Evolutionary conservation across 192 early-diverging fungal species (phyloP).

Genomic region (Entomortierella chlamydospora): DNA sequence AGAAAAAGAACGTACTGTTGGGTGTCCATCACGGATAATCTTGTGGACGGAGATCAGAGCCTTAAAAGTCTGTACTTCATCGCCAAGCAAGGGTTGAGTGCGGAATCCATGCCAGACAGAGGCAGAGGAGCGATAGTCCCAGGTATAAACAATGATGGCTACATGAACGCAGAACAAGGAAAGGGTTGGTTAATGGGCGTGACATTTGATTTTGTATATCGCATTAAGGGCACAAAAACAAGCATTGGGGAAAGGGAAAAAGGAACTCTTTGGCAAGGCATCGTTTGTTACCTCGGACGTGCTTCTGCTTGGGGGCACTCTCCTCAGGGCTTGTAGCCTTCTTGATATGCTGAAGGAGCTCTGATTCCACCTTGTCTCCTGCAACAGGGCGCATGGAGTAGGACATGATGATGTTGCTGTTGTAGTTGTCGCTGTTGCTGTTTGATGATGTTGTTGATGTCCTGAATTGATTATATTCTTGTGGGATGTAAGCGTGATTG

Average conservation of each 20-base stretch:
- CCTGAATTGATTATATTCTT: too few relatives aligned
- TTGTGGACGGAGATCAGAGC: conserved; percentile 95
- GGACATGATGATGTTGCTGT: too few relatives aligned
- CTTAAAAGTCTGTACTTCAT: conserved; percentile 98
- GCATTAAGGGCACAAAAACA: background rate
- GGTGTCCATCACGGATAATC: conserved; percentile 93
- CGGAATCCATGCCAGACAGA: conserved; percentile 89
- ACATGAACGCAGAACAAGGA: conserved; percentile 1
- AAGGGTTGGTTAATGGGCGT: background rate
- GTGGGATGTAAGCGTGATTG: too few relatives aligned
- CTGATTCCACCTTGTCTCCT: conserved; percentile 83
- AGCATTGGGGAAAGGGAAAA: too few relatives aligned
- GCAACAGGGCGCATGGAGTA: conserved; percentile 65
- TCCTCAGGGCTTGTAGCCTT: conserved; percentile 93
- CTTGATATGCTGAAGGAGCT: conserved; percentile 86
- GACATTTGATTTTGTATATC: background rate
- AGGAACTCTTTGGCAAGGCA: too few relatives aligned
- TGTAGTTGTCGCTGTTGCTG: too few relatives aligned
- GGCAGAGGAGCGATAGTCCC: conserved; percentile 89
- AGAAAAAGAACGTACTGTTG: conserved; percentile 71
- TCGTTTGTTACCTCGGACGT: conserved; percentile 75
- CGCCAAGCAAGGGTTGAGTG: conserved; percentile 87
- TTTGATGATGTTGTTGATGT: too few relatives aligned
- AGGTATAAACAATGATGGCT: conserved; percentile 93
- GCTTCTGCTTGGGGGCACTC: conserved; percentile 97